phyloP scores from a whole-genome alignment of 805 yeast genomes.

The Wickerhamomyces strasburgensis region DNA sequence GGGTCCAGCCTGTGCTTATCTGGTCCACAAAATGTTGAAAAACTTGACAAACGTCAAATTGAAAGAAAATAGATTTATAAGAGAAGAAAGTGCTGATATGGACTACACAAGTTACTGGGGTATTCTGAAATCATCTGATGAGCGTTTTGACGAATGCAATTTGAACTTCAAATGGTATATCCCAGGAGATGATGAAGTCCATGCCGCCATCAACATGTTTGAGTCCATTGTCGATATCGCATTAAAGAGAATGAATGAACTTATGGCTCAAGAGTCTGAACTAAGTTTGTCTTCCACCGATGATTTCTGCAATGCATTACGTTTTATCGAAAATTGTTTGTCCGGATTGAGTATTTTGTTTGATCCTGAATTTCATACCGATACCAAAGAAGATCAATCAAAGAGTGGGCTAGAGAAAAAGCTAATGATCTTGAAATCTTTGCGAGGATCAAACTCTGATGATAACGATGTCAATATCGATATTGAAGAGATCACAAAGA shows the following conservation, averaged over 20 bases:
- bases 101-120: conserved; percentile 62
- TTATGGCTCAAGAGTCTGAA: conserved; percentile 25
- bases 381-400: conserved; percentile 7
- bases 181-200: conserved; percentile 54
- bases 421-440: conserved; percentile 30
- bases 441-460: conserved; percentile 32
- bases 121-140: conserved; percentile 54
- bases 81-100: conserved; percentile 36
- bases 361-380: conserved; percentile 59
- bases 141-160: conserved; percentile 44
- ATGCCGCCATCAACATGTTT: conserved; percentile 57
- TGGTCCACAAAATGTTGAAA: conserved; percentile 63
- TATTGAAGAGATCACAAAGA: conserved; percentile 29
- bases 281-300: conserved; percentile 38
- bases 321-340: conserved; percentile 52
- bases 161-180: conserved; percentile 69
- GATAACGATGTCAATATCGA: conserved; percentile 33
- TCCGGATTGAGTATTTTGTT: conserved; percentile 70
- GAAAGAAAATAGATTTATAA: conserved; percentile 48
- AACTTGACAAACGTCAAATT: conserved; percentile 59
- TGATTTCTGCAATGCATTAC: conserved; percentile 47
- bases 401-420: conserved; percentile 21
- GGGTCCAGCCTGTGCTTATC: conserved; percentile 51
- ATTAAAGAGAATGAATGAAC: conserved; percentile 36
- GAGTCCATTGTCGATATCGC: conserved; percentile 41